Evolutionary conservation across 345 rosid genomes (phyloP), one percentile per base, ranked within the genome.

Genomic region (Gossypium stocksii): DNA sequence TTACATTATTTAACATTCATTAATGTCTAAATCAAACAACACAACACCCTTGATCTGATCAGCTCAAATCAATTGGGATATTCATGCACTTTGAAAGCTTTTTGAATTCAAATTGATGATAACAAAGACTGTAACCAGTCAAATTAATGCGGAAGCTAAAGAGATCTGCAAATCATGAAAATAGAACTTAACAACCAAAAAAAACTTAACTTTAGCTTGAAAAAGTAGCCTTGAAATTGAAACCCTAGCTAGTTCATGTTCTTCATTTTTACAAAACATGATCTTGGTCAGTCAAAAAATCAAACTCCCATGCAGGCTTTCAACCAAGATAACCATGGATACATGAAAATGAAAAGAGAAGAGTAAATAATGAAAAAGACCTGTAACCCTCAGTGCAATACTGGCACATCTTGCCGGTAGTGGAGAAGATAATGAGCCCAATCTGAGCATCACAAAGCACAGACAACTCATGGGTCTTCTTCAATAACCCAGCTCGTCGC

Each of bases 391-490:
- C 72, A 19, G 14, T 65, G 56, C 72, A 66, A 27, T 65, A 75
- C 66, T 75, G 77, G 72, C 71, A 75, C 72, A 75, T 41, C 77
- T 75, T 75, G 52, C 77, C 77, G 20, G 77, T 75, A 54, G 65
- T 54, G 14, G 77, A 75, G 77, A 75, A 75, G 72, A 75, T 75
- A 72, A 75, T 75, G 72, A 75, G 77, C 3, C 77, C 77, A 9
- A 75, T 75, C 66, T 75, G 77, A 22, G 77, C 77, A 57, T 75
- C 77, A 10, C 77, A 75, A 46, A 75, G 77, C 53, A 75, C 77
- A 4, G 77, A 75, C 16, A 75, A 72, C 27, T 75, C 77, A 19
- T 75, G 72, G 3, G 77, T 75, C 77, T 75, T 75, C 77, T 75
- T 75, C 72, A 75, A 44, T 6, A 75, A 56, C n/a, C 77, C 77